These are phyloP conservation scores for Musa schizocarpa DNA, from an alignment of 176 grass and related monocot species.

Conservation along the genomic window DNA sequence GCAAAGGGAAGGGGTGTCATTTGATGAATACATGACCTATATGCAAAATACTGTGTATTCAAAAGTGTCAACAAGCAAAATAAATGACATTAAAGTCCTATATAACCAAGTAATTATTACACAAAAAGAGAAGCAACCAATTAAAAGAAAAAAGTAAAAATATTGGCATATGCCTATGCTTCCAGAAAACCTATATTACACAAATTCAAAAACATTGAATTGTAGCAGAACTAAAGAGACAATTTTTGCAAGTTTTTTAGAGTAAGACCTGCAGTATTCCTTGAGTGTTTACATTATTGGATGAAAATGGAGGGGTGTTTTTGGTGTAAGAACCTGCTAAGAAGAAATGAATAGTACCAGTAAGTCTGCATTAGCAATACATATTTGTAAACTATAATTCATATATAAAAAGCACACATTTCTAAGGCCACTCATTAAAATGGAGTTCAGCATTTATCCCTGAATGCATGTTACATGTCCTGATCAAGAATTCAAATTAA, in stretches of 20 bases:
- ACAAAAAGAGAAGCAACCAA: not conserved
- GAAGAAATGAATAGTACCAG: conserved; percentile 10
- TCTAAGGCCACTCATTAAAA: not conserved
- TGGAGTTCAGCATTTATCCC: not conserved
- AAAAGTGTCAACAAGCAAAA: too few relatives aligned
- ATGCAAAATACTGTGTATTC: too few relatives aligned
- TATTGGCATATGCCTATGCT: not conserved
- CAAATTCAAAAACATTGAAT: conserved; percentile 9
- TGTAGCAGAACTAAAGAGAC: conserved; percentile 17
- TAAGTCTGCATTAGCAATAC: not conserved
- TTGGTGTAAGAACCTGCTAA: conserved; percentile 56
- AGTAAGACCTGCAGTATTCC: conserved; percentile 76
- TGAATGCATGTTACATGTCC: not conserved
- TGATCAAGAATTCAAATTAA: conserved; percentile 11
- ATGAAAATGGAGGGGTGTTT: conserved; percentile 48
- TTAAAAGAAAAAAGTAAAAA: not conserved
- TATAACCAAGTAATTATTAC: not conserved
- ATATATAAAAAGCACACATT: not conserved
- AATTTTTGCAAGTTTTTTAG: conserved; percentile 6
- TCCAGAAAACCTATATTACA: too few relatives aligned
- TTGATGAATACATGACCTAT: too few relatives aligned
- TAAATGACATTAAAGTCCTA: too few relatives aligned
- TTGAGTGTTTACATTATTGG: conserved; percentile 32
- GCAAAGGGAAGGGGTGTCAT: too few relatives aligned
- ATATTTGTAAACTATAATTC: not conserved